Base-by-base conservation (phyloP, 208 protist genomes). In the Phytomonas francai region DNA sequence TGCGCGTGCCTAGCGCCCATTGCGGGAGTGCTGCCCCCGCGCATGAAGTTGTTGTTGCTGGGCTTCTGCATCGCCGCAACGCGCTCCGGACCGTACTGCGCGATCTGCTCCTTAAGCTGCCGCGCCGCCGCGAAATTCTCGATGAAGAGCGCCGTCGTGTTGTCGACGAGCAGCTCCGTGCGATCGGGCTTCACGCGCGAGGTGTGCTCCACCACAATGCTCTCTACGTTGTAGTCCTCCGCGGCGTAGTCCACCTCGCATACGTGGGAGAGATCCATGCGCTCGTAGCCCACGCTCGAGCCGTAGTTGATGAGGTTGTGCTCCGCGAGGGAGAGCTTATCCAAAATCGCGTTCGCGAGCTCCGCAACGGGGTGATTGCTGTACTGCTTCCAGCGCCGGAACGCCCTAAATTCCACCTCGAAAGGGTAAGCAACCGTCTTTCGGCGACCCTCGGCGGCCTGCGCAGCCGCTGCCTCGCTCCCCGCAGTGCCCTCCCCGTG, bases 91-190 rank as follows among this genome's bases (percentile, higher is more conserved):
- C 80, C 80, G 59, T 84, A 80, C 63, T 85, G 67, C 31, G 68
- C 71, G 49, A 93, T 71, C 54, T 84, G 77, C 42, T 84, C 73
- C 72, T 81, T 87, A 32, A 94, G 65, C 59, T 80, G 80, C 4
- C 88, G 85, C n/a, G 88, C 88, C 29, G 83, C 85, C 29, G 83
- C 84, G 68, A 94, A 94, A 76, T 94, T 94, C 65, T 94, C 88
- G 70, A 94, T 90, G 76, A 81, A 89, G 22, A 94, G 76, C 16
- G 88, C 84, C 9, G 88, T 89, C 9, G 86, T 90, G 63, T 83
- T 92, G 77, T 94, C 88, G 19, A 94, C 84, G 0, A 84, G 76
- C 34, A 94, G 73, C 58, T 85, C 81, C 5, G 84, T 92, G 16
- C 84, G 84, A 30, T 79, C 76, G n/a, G 84, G 84, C 42, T 83